These are phyloP conservation scores for Beauveria sp. DNA, from an alignment of 2,329 filamentous ascomycete genomes.

Conservation along the genomic window DNA sequence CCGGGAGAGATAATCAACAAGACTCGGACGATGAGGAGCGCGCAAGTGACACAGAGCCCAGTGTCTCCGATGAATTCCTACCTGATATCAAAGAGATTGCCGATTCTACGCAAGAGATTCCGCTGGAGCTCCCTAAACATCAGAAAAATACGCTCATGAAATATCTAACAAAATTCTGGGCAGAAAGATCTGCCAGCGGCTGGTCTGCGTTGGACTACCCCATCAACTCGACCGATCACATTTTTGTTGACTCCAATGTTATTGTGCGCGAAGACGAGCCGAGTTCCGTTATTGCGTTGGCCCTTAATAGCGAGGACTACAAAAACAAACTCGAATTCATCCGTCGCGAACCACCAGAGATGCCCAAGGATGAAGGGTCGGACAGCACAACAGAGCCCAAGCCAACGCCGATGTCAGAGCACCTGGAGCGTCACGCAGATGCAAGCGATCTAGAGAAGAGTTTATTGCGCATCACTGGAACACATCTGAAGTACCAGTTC, in stretches of 20 bases:
- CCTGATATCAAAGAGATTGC: conserved; percentile 56
- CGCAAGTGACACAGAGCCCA: conserved; percentile 65
- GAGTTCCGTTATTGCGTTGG: conserved; percentile 90
- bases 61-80: conserved; percentile 59
- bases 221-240: conserved; percentile 78
- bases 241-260: conserved; percentile 94
- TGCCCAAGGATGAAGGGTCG: conserved; percentile 28
- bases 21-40: conserved; percentile 62
- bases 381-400: conserved; percentile 22
- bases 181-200: conserved; percentile 89
- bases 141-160: conserved; percentile 92
- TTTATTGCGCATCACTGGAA: conserved; percentile 75
- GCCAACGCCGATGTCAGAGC: conserved; percentile 27
- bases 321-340: conserved; percentile 67
- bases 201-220: conserved; percentile 93
- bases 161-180: conserved; percentile 96
- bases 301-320: conserved; percentile 82
- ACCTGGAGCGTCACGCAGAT: conserved; percentile 34
- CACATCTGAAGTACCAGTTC: conserved; percentile 94
- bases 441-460: conserved; percentile 79
- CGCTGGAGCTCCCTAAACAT: conserved; percentile 77
- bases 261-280: conserved; percentile 97
- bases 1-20: conserved; percentile 36
- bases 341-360: conserved; percentile 41
- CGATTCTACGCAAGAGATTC: conserved; percentile 52